Evolutionary conservation across 257 asterid genomes (phyloP).

Genomic region (Scutellaria baicalensis): DNA sequence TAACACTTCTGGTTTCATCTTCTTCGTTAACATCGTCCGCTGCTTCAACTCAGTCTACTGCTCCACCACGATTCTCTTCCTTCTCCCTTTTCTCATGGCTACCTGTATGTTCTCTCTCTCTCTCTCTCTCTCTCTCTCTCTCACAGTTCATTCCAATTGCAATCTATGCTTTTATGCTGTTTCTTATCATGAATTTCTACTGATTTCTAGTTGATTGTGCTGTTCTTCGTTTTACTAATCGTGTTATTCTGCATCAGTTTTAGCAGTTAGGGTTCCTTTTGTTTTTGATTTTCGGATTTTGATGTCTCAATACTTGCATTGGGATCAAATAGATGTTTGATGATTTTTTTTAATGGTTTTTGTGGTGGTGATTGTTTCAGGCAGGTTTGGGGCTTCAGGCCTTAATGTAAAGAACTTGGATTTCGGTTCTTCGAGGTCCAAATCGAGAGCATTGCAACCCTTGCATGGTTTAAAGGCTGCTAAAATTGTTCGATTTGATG

Average conservation of each 20-base stretch:
- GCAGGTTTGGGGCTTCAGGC: slow-evolving; percentile 55
- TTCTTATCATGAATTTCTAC: neutral
- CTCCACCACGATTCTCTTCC: slow-evolving; percentile 11
- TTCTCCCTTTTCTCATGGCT: slow-evolving; percentile 21
- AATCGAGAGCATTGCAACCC: slow-evolving; percentile 27
- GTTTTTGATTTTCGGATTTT: neutral
- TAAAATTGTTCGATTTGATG: slow-evolving; percentile 25
- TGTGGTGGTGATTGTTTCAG: slow-evolving; percentile 26
- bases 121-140: neutral
- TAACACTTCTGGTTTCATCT: slow-evolving; percentile 11
- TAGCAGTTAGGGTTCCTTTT: neutral
- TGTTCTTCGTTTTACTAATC: neutral
- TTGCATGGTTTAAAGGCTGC: slow-evolving; percentile 21
- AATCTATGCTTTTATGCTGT: neutral
- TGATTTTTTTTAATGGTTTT: neutral
- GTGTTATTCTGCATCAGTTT: neutral
- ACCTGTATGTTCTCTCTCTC: slow-evolving; percentile 18
- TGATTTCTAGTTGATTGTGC: neutral
- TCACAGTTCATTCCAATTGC: neutral
- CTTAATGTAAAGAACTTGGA: slow-evolving; percentile 37
- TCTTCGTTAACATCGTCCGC: slow-evolving; percentile 28
- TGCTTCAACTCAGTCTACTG: neutral
- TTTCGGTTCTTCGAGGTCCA: slow-evolving; percentile 36
- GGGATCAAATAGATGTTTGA: neutral
- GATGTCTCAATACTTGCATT: neutral